Evolutionary conservation across 1,284 basidiomycete species (phyloP).

Genomic region (Omphalotus olearius): DNA sequence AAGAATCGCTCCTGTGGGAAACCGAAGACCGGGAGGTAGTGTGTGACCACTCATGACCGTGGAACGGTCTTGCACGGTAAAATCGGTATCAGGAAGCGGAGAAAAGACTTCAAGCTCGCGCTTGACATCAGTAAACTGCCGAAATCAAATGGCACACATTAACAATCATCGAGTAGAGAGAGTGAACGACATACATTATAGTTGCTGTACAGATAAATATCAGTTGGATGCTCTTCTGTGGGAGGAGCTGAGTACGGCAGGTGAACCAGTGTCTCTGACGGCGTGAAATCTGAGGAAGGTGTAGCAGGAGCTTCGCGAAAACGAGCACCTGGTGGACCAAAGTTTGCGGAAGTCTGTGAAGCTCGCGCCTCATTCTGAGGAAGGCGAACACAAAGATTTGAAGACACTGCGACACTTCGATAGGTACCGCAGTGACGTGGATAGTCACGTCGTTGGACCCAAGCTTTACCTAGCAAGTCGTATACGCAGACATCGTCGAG

Average conservation of each 20-base stretch:
- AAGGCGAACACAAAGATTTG: slow-evolving; percentile 59
- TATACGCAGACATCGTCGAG: slow-evolving; percentile 89
- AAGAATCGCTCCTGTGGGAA: slow-evolving; percentile 88
- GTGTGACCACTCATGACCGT: slow-evolving; percentile 67
- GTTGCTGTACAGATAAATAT: slow-evolving; percentile 82
- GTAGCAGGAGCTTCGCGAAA: slow-evolving; percentile 46
- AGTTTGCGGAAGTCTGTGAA: slow-evolving; percentile 32
- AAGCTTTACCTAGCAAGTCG: slow-evolving; percentile 67
- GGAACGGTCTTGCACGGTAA: slow-evolving; percentile 72
- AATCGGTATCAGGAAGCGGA: slow-evolving; percentile 68
- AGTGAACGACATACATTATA: slow-evolving; percentile 65
- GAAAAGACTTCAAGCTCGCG: slow-evolving; percentile 88
- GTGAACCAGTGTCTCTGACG: slow-evolving; percentile 62
- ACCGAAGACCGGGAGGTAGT: slow-evolving; percentile 88
- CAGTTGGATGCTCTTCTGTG: slow-evolving; percentile 70
- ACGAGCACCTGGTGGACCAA: slow-evolving; percentile 54
- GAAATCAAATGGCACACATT: slow-evolving; percentile 8
- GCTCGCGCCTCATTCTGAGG: slow-evolving; percentile 57
- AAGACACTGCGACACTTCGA: slow-evolving; percentile 81
- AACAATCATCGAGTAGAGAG: slow-evolving; percentile 4
- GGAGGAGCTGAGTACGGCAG: slow-evolving; percentile 71
- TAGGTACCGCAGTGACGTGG: slow-evolving; percentile 91
- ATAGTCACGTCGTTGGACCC: slow-evolving; percentile 79
- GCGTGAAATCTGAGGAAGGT: slow-evolving; percentile 39
- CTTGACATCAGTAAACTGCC: slow-evolving; percentile 88